A percentile compares a stretch with the other conserved stretches of the same genome.
Evolutionary conservation across 2,329 filamentous ascomycete species (phyloP).

Genomic region (Trichophyton mentagrophytes): DNA sequence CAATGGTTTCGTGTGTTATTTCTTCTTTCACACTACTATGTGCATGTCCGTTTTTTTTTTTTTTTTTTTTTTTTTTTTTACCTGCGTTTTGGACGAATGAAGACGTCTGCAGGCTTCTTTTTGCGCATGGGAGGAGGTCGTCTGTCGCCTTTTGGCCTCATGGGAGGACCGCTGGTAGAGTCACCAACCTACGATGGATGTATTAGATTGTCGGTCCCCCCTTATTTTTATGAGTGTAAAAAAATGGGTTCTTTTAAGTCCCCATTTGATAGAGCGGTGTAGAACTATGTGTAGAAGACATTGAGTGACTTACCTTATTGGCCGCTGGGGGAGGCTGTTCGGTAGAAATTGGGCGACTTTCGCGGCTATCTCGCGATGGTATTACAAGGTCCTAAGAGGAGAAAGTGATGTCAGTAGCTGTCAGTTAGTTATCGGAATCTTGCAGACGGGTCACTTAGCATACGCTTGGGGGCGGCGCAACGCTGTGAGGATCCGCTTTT

Average conservation of each 20-base stretch:
- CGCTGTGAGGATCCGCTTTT: constrained; percentile 15
- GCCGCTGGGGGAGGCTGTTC: not conserved
- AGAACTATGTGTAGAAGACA: not conserved
- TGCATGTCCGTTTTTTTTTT: constrained; percentile 5
- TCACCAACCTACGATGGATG: not conserved
- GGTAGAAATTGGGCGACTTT: constrained; percentile 17
- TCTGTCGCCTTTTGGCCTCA: constrained; percentile 1
- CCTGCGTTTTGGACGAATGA: constrained; percentile 30
- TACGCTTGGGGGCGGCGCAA: constrained; percentile 16
- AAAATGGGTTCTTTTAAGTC: not conserved
- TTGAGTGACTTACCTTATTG: constrained; percentile 1
- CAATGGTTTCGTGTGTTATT: not conserved
- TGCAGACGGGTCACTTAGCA: constrained; percentile 13
- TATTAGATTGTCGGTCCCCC: not conserved
- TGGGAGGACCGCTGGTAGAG: not conserved
- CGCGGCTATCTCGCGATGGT: constrained; percentile 28
- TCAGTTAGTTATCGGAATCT: not conserved
- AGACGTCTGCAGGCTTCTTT: constrained; percentile 30
- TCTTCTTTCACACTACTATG: not conserved
- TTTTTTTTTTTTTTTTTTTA: constrained; percentile 7
- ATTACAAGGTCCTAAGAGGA: constrained; percentile 25
- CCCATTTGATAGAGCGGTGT: not conserved
- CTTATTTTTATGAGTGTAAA: not conserved
- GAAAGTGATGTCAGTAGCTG: constrained; percentile 7
- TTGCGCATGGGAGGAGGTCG: constrained; percentile 23